These are phyloP conservation scores for Saksenaea vasiformis DNA, from an alignment of 371 early-diverging fungal species.

Conservation along the genomic window DNA sequence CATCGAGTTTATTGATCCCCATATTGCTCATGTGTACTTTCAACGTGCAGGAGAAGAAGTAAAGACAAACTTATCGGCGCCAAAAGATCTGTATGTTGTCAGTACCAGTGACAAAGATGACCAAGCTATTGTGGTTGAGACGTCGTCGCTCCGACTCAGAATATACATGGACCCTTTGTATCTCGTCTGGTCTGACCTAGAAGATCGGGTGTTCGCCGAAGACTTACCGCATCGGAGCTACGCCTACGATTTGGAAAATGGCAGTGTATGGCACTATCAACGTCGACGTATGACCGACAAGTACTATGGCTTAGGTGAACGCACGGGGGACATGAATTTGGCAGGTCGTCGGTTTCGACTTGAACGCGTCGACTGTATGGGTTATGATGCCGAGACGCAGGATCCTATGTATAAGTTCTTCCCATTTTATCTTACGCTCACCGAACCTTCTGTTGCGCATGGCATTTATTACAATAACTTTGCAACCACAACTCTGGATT, in stretches of 20 bases:
- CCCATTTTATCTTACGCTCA: slow-evolving; percentile 53
- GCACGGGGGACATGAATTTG: slow-evolving; percentile 47
- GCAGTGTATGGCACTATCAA: slow-evolving; percentile 41
- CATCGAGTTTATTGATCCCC: slow-evolving; percentile 16
- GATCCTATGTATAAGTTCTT: slow-evolving; percentile 66
- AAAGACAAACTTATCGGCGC: background rate
- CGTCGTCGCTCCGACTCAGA: slow-evolving; percentile 19
- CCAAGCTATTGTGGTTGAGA: slow-evolving; percentile 15
- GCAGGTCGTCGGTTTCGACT: slow-evolving; percentile 51
- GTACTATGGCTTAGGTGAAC: slow-evolving; percentile 61
- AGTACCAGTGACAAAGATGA: background rate
- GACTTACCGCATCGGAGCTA: slow-evolving; percentile 58
- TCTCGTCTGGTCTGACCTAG: slow-evolving; percentile 21
- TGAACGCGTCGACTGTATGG: slow-evolving; percentile 57
- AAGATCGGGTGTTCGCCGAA: slow-evolving; percentile 41
- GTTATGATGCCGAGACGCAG: slow-evolving; percentile 55
- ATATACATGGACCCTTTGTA: slow-evolving; percentile 15
- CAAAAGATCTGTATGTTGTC: background rate
- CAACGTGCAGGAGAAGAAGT: background rate
- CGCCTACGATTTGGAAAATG: slow-evolving; percentile 29
- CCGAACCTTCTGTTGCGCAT: slow-evolving; percentile 39
- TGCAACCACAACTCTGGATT: slow-evolving; percentile 43
- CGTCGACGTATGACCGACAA: slow-evolving; percentile 20
- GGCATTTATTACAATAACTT: slow-evolving; percentile 61
- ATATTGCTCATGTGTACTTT: slow-evolving; percentile 24